Percentiles rank a stretch among this genome's conserved stretches.
These are phyloP conservation scores for Podaxis rugospora DNA, from an alignment of 768 basidiomycete genomes.

Conservation along the genomic window DNA sequence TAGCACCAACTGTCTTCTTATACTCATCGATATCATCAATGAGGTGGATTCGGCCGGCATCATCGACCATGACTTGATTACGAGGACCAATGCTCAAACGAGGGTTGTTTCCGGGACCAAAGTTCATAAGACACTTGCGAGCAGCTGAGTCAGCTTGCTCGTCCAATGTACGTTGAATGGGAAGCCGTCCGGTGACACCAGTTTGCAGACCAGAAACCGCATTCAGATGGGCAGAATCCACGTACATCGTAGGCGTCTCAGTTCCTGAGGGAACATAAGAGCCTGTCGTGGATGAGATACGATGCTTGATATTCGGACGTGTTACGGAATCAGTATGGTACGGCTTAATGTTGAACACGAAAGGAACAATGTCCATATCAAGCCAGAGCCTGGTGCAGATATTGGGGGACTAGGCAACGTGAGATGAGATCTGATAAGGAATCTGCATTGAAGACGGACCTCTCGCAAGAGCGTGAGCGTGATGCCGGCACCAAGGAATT, in stretches of 20 bases:
- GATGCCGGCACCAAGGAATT: slow-evolving; percentile 82
- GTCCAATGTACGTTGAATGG: slow-evolving; percentile 72
- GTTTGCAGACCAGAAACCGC: slow-evolving; percentile 37
- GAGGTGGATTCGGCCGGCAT: slow-evolving; percentile 81
- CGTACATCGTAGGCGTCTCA: slow-evolving; percentile 69
- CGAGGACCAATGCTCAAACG: slow-evolving; percentile 77
- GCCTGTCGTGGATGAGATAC: slow-evolving; percentile 75
- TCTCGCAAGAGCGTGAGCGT: slow-evolving; percentile 68
- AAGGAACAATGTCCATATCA: slow-evolving; percentile 77
- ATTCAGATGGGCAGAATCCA: slow-evolving; percentile 52
- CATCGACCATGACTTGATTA: slow-evolving; percentile 86
- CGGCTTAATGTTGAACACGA: slow-evolving; percentile 83
- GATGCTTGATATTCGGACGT: slow-evolving; percentile 76
- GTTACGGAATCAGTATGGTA: slow-evolving; percentile 78
- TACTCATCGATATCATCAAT: slow-evolving; percentile 81
- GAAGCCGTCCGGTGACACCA: slow-evolving; percentile 52
- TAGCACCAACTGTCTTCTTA: slow-evolving; percentile 62
- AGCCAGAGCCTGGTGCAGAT: slow-evolving; percentile 85
- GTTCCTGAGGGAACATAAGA: slow-evolving; percentile 75
- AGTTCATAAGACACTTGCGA: slow-evolving; percentile 81
- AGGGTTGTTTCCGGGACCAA: slow-evolving; percentile 79
- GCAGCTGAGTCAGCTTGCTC: slow-evolving; percentile 86
- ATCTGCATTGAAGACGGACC: slow-evolving; percentile 30
- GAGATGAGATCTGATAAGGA: slow-evolving; percentile 18
- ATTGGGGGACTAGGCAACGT: slow-evolving; percentile 54